Base-by-base conservation (phyloP, 2,329 filamentous ascomycete species). In the Pezicula radicicola region DNA sequence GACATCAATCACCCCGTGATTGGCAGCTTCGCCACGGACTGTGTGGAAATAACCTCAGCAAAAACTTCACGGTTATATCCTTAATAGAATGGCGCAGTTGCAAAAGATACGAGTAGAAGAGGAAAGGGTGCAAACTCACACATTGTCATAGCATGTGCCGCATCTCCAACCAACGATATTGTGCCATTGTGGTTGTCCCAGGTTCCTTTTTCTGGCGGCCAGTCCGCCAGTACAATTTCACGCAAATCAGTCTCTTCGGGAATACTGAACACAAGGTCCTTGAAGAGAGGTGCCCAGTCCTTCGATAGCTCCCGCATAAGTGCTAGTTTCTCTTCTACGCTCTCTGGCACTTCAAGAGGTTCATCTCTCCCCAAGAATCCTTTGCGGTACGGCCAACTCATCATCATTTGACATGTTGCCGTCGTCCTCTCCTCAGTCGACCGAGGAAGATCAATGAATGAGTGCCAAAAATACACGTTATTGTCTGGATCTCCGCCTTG, bases 111-210 rank as follows among this genome's bases (percentile, higher is more conserved):
- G 9, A n/a, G 25, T 49, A 13, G 52, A 70, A 71, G 75, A 49
- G 13, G 16, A 39, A 4, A 44, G 25, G 16, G 3, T 25, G 35
- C 15, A 16, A 68, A 71, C 50, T 64, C 71, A 81, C 77, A 75
- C 73, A 74, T 66, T n/a, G 72, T 75, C 69, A 75, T 75, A 1
- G 72, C 68, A 60, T 77, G 75, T 1, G 72, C 74, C 0, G 75
- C 70, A 59, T 78, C 75, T 0, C 75, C 74, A 16, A 75, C 63
- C 1, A 77, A 48, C 2, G 70, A 63, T 2, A 70, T 68, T 15
- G 68, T 65, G 3, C 69, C 64, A 18, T 65, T 60, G 6, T 51
- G 49, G 25, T 62, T 61, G 27, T 55, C 48, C 60, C 63, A 63
- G 21, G 53, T 37, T 0, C 61, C 66, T 5, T 56, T 60, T 15